Evolutionary conservation across 2,329 filamentous ascomycete species (phyloP), one percentile per base, ranked within the genome.

Genomic region (Alternaria angustiovoidea): DNA sequence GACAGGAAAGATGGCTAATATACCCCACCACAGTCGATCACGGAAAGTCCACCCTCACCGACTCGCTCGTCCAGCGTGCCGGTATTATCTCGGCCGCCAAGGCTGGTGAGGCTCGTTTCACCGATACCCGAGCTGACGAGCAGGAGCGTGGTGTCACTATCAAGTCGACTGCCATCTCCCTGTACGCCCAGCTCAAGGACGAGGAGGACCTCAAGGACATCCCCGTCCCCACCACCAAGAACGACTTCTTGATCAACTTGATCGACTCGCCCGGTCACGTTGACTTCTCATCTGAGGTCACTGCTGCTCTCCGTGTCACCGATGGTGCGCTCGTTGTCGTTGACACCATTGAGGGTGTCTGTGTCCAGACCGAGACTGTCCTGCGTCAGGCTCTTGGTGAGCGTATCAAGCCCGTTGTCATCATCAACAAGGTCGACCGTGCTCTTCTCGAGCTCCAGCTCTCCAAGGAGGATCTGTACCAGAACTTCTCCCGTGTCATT

Each of bases 371-470:
- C 81, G 95, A 99, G 91, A 99, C 95, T 80, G 95, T 99, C 79
- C 89, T 99, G 74, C 94, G 95, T 81, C 95, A 99, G 88, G 94
- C 95, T 83, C 93, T 99, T 76, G 92, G 93, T 89, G 95, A 99
- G 90, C 94, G 95, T 86, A 99, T 99, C 85, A 98, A 98, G 91
- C 95, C 95, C 79, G 94, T 99, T 79, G 89, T 97, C 81, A 91
- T 97, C 85, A 97, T 99, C 89, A 99, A 99, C 93, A 99, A 99
- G 91, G 95, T 99, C 84, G 95, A 99, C 82, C 94, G 95, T 86
- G 94, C 95, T 85, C 92, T 99, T 80, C 93, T 99, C 82, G 95
- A 99, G 86, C 90, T 99, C 69, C 95, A 99, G 87, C 90, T 97
- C 80, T 90, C 89, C 84, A 97, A 98, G 90, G 95, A 99, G 86